Conservation (phyloP, 192 early-diverging fungal species). For the Coemansia sp. region DNA sequence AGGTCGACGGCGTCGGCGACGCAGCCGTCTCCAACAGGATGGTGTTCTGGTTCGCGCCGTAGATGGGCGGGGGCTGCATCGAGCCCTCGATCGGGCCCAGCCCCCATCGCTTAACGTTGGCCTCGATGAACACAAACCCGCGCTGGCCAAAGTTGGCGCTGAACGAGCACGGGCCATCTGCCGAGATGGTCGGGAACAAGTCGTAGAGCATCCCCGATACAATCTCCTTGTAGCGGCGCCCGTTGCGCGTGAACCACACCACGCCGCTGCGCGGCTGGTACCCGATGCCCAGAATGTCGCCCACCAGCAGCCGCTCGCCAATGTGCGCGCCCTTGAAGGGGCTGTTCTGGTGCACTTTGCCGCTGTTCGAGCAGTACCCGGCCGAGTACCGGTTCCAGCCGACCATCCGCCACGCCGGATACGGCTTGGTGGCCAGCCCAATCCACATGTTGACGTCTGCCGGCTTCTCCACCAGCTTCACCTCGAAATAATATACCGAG, state of each 20-base stretch:
- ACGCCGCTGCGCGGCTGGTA: constrained; percentile 69
- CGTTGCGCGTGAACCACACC: constrained; percentile 72
- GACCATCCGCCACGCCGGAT: constrained; percentile 63
- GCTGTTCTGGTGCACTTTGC: constrained; percentile 62
- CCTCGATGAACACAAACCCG: constrained; percentile 79
- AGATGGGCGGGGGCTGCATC: constrained; percentile 65
- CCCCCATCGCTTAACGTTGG: constrained; percentile 80
- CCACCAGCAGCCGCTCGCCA: constrained; percentile 61
- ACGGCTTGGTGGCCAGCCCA: constrained; percentile 71
- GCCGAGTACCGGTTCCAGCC: constrained; percentile 74
- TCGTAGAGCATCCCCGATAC: constrained; percentile 66
- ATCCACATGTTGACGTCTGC: constrained; percentile 59
- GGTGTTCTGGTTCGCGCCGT: constrained; percentile 66
- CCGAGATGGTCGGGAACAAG: constrained; percentile 54
- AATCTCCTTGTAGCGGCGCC: constrained; percentile 62
- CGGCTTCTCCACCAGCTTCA: constrained; percentile 72
- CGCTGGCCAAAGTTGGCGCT: constrained; percentile 72
- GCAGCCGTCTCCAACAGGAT: constrained; percentile 52
- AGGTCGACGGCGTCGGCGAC: neutral
- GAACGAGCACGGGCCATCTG: constrained; percentile 48
- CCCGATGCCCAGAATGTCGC: constrained; percentile 73
- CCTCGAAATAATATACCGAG: constrained; percentile 80
- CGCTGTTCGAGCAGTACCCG: constrained; percentile 63
- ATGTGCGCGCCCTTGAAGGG: constrained; percentile 58
- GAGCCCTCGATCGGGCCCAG: constrained; percentile 67